These are phyloP conservation scores for Boletus pseudopeckii DNA, from an alignment of 768 basidiomycete species.

Conservation along the genomic window DNA sequence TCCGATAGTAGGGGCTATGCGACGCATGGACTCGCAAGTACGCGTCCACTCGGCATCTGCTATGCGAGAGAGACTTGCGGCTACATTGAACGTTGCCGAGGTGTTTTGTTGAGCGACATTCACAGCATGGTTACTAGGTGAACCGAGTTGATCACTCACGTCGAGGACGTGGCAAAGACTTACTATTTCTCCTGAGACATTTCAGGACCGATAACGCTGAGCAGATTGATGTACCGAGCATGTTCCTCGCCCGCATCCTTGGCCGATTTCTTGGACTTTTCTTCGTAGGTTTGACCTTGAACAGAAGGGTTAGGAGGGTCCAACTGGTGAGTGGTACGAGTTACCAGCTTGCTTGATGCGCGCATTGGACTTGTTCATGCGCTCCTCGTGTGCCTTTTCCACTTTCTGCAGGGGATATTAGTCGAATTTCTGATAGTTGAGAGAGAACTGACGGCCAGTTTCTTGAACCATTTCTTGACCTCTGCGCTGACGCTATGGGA, in stretches of 20 bases:
- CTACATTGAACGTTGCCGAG: conserved; percentile 55
- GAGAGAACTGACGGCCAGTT: conserved; percentile 55
- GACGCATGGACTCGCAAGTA: conserved; percentile 67
- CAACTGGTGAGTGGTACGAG: not conserved
- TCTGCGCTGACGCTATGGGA: conserved; percentile 61
- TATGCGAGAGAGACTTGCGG: conserved; percentile 63
- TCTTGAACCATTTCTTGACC: conserved; percentile 86
- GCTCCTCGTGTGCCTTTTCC: conserved; percentile 74
- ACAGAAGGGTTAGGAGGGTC: conserved; percentile 3
- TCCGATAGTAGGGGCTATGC: conserved; percentile 63
- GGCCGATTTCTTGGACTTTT: conserved; percentile 72
- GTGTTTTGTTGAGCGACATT: conserved; percentile 61
- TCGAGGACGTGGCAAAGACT: conserved; percentile 24
- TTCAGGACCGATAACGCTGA: conserved; percentile 70
- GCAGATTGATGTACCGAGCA: conserved; percentile 69
- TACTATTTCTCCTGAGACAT: conserved; percentile 80
- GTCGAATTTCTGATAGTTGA: not conserved
- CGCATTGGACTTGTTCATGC: conserved; percentile 59
- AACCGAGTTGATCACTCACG: not conserved
- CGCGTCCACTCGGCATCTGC: conserved; percentile 79
- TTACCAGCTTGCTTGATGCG: conserved; percentile 76
- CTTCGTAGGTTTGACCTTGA: conserved; percentile 69
- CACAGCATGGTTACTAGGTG: conserved; percentile 59
- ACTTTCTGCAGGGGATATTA: conserved; percentile 55
- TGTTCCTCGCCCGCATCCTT: conserved; percentile 71